Base-by-base conservation (phyloP, 2,329 filamentous ascomycete species). In the Ophiostoma fasciatum region DNA sequence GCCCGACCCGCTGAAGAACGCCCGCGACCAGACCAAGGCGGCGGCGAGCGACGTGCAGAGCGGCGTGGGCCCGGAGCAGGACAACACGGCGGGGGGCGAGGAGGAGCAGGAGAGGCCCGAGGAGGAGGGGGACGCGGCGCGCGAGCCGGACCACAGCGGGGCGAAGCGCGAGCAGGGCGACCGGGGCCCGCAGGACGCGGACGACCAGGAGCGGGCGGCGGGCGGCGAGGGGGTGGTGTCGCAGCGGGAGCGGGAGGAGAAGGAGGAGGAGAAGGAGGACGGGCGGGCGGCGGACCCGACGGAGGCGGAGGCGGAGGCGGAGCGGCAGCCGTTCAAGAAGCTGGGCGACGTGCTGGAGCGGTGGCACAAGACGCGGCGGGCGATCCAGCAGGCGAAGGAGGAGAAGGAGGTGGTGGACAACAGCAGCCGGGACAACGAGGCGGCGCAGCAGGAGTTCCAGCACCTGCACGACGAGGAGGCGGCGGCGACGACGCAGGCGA, bases 341-440 rank as follows among this genome's bases (percentile, higher is more conserved):
- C 71, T 98, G 21, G 90, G 90, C 17, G 85, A 98, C 59, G 80
- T 84, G 6, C 66, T 98, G 22, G 87, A 96, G 54, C 74, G 79
- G 48, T 98, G 87, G 83, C 87, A 96, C 55, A 74, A 82, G 40
- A 82, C 85, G 50, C 82, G 92, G 49, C 74, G 73, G 31, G 80
- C 94, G 42, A 96, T 98, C 47, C 63, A 71, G 51, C 68, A 79
- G 39, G 44, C 42, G 36, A n/a, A n/a, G n/a, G 57, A 65, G 28
- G 56, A 56, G 15, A 66, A 73, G 31, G n/a, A 14, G 22, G 58
- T 72, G 45, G 60, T 59, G 26, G 56, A 66, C 28, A 54, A 62
- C 29, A 57, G 60, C 45, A 30, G 31, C 10, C 31, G 26, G 47
- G 73, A 82, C 41, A 64, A 75, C n/a, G 77, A 90, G 42, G 79